Evolutionary conservation across 2,329 filamentous ascomycete genomes (phyloP).

Genomic region (Dactylella cylindrospora): DNA sequence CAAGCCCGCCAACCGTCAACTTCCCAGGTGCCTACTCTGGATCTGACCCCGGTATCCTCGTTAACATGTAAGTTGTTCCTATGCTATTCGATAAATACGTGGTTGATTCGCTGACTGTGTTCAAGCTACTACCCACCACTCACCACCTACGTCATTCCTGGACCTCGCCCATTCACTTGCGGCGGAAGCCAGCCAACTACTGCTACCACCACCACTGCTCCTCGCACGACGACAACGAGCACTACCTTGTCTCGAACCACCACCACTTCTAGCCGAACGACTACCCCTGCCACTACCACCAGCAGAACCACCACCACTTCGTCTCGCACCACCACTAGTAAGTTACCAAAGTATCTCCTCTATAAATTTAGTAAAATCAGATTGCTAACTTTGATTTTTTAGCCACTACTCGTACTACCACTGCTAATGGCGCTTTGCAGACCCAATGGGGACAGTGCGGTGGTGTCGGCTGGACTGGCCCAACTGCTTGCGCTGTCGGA

Average conservation of each 20-base stretch:
- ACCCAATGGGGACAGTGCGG: no score
- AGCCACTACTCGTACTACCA: no score
- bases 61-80: slow-evolving; percentile 34
- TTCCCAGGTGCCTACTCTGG: slow-evolving; percentile 49
- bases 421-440: no score
- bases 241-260: slow-evolving; percentile 2
- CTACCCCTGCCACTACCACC: background rate
- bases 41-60: slow-evolving; percentile 47
- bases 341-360: no score
- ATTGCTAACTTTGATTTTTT: no score
- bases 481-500: no score
- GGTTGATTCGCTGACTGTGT: slow-evolving; percentile 1
- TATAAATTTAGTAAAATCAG: no score
- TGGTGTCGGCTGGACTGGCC: no score
- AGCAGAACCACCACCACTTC: slow-evolving; percentile 9
- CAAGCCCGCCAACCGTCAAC: slow-evolving; percentile 47
- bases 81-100: background rate
- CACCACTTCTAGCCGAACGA: background rate
- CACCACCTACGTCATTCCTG: slow-evolving; percentile 54
- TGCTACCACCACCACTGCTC: slow-evolving; percentile 8
- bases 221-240: background rate
- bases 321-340: slow-evolving; percentile 1
- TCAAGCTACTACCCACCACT: slow-evolving; percentile 52
- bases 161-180: slow-evolving; percentile 50
- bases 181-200: slow-evolving; percentile 23